Evolutionary conservation across 805 yeast species (phyloP), one percentile per base, ranked within the genome.

Genomic region (Blastobotrys americana): DNA sequence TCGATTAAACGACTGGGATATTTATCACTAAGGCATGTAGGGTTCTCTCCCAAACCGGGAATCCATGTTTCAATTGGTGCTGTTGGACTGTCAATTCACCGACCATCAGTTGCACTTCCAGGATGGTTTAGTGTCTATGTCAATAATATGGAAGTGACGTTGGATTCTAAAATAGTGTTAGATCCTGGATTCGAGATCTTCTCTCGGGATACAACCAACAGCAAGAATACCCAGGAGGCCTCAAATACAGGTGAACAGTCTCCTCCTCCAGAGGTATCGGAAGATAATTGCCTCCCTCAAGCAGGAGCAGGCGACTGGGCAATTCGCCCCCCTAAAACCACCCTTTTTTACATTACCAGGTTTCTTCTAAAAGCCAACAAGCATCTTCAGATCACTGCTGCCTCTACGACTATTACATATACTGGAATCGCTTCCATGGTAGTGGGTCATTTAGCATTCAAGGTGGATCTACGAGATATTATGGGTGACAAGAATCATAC

Each of bases 1-100:
- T 65, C 69, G 22, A 63, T 67, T 50, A 66, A 64, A 50, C 61
- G 72, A 15, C 56, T 68, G 13, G 72, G 72, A 34, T 67, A 67
- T 53, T 55, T 67, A 44, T 60, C 64, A 16, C 50, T 67, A n/a
- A 55, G 68, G 20, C 63, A 65, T 47, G 54, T 67, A 21, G 50
- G 64, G 2, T 56, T 60, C 36, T 50, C 61, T 5, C 64, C 66
- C 4, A 51, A 49, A 33, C 54, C 61, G 4, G 71, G 71, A 21
- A 41, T 65, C 16, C 59, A 57, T 23, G 48, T 68, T 37, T 57
- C 56, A 13, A 60, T 68, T 31, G 61, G 66, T 25, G 51, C 55
- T 39, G 43, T 66, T 4, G 68, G 69, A 10, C 42, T 68, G 4
- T 39, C 55, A 13, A 53, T 69, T 10, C 71, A 66, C 43, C 55